These are phyloP conservation scores for Epichloe brachyelytri DNA, from an alignment of 2,329 filamentous ascomycete genomes.

Conservation along the genomic window DNA sequence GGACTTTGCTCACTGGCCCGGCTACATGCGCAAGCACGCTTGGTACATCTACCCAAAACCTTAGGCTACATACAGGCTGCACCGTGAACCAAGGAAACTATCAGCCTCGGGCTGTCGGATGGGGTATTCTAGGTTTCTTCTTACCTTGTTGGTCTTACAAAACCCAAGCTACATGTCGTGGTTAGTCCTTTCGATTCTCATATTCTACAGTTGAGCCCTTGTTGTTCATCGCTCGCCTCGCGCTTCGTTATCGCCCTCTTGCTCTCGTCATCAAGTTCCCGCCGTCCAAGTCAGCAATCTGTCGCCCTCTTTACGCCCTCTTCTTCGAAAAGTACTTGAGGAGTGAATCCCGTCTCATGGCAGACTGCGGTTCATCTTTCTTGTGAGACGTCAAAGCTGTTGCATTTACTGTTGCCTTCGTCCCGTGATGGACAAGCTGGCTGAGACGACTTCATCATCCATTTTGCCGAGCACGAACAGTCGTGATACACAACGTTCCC, in stretches of 20 bases:
- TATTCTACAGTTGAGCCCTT: slow-evolving; percentile 2
- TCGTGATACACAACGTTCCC: slow-evolving; percentile 17
- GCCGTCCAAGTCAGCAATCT: not conserved
- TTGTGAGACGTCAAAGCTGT: slow-evolving; percentile 13
- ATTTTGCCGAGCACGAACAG: slow-evolving; percentile 16
- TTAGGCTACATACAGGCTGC: not conserved
- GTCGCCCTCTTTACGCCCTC: slow-evolving; percentile 1
- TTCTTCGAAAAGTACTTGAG: not conserved
- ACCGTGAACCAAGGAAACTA: slow-evolving; percentile 1
- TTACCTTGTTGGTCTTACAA: not conserved
- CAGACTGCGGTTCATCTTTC: slow-evolving; percentile 6
- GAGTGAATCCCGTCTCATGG: slow-evolving; percentile 7
- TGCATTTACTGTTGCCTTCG: slow-evolving; percentile 12
- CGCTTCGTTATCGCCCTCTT: not conserved
- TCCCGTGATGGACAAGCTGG: slow-evolving; percentile 41
- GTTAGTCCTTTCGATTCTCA: slow-evolving; percentile 4
- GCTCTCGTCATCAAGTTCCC: not conserved
- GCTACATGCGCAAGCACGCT: not conserved
- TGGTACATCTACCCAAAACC: not conserved
- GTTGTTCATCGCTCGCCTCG: not conserved
- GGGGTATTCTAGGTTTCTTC: not conserved
- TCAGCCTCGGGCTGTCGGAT: slow-evolving; percentile 1
- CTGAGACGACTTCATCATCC: slow-evolving; percentile 12
- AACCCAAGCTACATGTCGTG: slow-evolving; percentile 1
- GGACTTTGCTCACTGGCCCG: not conserved